phyloP scores from a whole-genome alignment of 352 stramenopile genomes.

The Aphanomyces stellatus region DNA sequence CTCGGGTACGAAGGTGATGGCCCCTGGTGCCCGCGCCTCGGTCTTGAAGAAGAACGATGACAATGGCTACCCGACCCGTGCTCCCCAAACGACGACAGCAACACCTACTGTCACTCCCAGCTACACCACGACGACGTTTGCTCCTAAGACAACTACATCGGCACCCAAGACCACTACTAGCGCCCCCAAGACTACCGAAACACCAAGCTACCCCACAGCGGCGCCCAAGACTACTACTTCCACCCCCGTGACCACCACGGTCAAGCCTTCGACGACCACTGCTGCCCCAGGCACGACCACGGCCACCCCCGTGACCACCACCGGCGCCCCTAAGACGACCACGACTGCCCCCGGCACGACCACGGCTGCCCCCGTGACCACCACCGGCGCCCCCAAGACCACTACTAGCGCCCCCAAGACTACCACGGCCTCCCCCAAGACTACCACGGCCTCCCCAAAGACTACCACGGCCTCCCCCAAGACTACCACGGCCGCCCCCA shows the following conservation, averaged over 20 bases:
- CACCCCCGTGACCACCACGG: background rate
- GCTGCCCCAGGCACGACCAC: background rate
- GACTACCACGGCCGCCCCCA: too few species aligned
- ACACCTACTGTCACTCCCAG: background rate
- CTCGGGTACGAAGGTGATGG: background rate
- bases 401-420: too few species aligned
- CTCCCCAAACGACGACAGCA: background rate
- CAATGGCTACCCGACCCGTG: background rate
- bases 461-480: too few species aligned
- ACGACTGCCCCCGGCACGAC: background rate
- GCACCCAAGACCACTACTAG: background rate
- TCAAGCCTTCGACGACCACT: background rate
- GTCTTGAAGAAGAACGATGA: background rate
- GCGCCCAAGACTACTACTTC: background rate
- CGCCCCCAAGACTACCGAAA: background rate
- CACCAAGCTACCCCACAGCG: background rate
- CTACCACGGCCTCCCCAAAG: too few species aligned
- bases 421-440: too few species aligned
- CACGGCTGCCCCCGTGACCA: background rate
- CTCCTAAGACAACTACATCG: background rate
- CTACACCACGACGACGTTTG: background rate
- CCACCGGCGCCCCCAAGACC: background rate
- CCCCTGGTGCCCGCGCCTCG: slow-evolving; percentile 1
- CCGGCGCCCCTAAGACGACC: background rate
- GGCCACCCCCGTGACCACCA: background rate